Evolutionary conservation across 768 basidiomycete species (phyloP), one percentile per base, ranked within the genome.

Genomic region (Russula sp.): DNA sequence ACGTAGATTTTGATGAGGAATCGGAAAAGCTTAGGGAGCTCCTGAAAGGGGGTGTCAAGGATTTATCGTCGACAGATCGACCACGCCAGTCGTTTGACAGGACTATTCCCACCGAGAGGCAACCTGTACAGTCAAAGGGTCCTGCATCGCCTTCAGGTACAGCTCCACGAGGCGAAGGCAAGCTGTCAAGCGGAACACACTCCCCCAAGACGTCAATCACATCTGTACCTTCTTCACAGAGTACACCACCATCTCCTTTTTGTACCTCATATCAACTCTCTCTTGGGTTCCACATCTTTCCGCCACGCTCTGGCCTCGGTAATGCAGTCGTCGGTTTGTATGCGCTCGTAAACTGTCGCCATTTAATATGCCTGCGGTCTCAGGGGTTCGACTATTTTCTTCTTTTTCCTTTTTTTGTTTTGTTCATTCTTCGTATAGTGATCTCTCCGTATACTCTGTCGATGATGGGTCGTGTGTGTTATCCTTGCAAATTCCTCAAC

Each of bases 1-100:
- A 83, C 70, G 86, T 92, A 1, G 92, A 93, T 71, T 90, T 85
- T 62, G 91, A 92, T 2, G 88, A 91, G 50, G 91, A 93, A 71
- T 79, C 86, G 2, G 87, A 86, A 60, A 86, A 84, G 68, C 78
- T 93, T 65, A 90, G 88, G 71, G 87, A 85, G 40, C 78, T 93
- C 71, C 73, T 93, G 36, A 87, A 85, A 69, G 84, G 82, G 11
- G 75, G 76, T 38, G 77, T 75, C 20, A 84, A 71, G 54, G 72
- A 75, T 32, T 76, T 70, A 66, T 62, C 72, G 32, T 65, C 75
- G 32, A 70, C 70, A 22, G 81, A 80, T 20, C 60, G 73, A 34
- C 40, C 76, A 3, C 38, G 74, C 10, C 71, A 73, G 0, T 71
- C 63, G 10, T 70, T 75, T 28, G 78, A 79, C 1, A 76, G 72